phyloP scores from a whole-genome alignment of 2,329 filamentous ascomycete genomes.

The Pseudocercospora crystallina region DNA sequence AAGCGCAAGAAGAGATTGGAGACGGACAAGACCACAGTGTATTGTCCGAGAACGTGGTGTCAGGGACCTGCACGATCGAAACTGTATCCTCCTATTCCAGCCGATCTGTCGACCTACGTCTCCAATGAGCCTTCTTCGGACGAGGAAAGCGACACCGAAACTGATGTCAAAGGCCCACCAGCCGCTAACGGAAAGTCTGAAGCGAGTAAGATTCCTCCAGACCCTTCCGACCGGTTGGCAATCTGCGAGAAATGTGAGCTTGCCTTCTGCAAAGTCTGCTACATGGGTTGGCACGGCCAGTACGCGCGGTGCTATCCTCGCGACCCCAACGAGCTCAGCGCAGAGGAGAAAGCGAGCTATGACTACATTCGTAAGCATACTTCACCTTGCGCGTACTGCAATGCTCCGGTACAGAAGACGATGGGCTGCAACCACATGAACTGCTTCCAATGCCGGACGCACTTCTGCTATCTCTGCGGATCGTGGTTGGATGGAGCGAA shows the following conservation, averaged over 20 bases:
- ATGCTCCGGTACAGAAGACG: conserved; percentile 80
- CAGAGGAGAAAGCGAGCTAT: conserved; percentile 81
- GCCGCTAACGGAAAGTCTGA: conserved; percentile 17
- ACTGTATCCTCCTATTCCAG: conserved; percentile 49
- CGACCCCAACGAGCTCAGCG: conserved; percentile 68
- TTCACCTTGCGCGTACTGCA: conserved; percentile 85
- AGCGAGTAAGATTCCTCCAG: conserved; percentile 23
- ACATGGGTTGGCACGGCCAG: conserved; percentile 89
- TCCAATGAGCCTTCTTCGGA: conserved; percentile 36
- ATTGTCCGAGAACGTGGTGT: conserved; percentile 90
- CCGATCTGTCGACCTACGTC: conserved; percentile 42
- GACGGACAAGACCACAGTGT: conserved; percentile 85
- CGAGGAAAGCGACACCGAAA: conserved; percentile 31
- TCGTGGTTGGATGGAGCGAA: conserved; percentile 80
- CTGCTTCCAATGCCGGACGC: conserved; percentile 82
- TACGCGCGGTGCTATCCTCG: conserved; percentile 70
- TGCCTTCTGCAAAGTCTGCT: conserved; percentile 79
- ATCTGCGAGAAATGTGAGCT: conserved; percentile 88
- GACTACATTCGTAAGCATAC: conserved; percentile 82
- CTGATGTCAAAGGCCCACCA: background rate
- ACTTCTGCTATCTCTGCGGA: conserved; percentile 94
- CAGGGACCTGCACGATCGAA: conserved; percentile 73
- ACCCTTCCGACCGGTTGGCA: conserved; percentile 62
- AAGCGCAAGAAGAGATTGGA: conserved; percentile 93
- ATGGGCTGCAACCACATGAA: conserved; percentile 97